Evolutionary conservation across 2,329 filamentous ascomycete species (phyloP).

Genomic region (Colletotrichum incanum): DNA sequence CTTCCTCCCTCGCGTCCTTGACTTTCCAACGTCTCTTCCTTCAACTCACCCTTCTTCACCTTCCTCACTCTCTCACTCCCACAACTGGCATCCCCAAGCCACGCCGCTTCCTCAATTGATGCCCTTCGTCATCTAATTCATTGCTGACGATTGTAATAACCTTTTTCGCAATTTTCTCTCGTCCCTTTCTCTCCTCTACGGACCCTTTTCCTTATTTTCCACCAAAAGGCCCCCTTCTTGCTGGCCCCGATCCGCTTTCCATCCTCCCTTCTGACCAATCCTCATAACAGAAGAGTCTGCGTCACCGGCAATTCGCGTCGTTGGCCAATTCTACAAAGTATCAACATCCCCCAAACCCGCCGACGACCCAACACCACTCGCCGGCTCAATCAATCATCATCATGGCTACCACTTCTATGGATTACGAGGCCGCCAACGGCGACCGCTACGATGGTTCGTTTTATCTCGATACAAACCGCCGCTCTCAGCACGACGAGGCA

Average conservation of each 20-base stretch:
- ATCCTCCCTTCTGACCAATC: slow-evolving; percentile 38
- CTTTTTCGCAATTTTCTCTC: slow-evolving; percentile 46
- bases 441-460: slow-evolving; percentile 76
- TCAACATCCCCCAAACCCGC: slow-evolving; percentile 10
- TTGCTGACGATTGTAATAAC: slow-evolving; percentile 34
- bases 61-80: slow-evolving; percentile 34
- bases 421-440: slow-evolving; percentile 78
- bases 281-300: slow-evolving; percentile 41
- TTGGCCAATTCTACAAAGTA: slow-evolving; percentile 20
- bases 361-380: background rate
- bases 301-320: slow-evolving; percentile 38
- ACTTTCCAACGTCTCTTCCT: slow-evolving; percentile 30
- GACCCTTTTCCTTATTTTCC: slow-evolving; percentile 27
- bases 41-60: slow-evolving; percentile 39
- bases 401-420: slow-evolving; percentile 79
- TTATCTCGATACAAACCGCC: slow-evolving; percentile 27
- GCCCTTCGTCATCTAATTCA: slow-evolving; percentile 18
- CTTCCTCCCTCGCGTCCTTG: slow-evolving; percentile 6
- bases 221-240: slow-evolving; percentile 9
- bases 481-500: slow-evolving; percentile 27
- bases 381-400: slow-evolving; percentile 43
- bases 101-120: slow-evolving; percentile 30
- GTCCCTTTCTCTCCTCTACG: slow-evolving; percentile 30
- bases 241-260: slow-evolving; percentile 20
- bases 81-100: slow-evolving; percentile 31